Evolutionary conservation across 1,284 basidiomycete genomes (phyloP), one percentile per base, ranked within the genome.

Genomic region (Macrocystidia cucumis): DNA sequence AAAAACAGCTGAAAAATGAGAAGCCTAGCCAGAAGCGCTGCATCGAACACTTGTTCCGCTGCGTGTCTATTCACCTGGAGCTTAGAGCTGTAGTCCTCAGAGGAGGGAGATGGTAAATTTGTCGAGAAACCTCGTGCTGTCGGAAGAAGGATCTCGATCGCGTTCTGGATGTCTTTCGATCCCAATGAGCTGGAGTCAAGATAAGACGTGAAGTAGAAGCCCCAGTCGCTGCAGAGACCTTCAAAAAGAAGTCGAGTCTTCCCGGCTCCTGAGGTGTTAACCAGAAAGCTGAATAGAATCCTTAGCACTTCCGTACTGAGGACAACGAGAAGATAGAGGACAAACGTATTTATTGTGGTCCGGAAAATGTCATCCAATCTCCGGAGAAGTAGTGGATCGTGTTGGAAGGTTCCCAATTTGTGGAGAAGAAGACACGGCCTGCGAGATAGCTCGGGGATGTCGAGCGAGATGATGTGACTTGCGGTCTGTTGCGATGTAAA

Each of bases 221-320:
- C 64, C 64, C 64, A 67, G 29, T 60, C 46, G 18, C 54, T 43
- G 38, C 62, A 66, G 4, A 66, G 51, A n/a, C 63, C 63, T 40
- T 65, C 63, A 9, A 65, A 44, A 3, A 66, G 45, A 7, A 67
- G 49, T n/a, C 63, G 50, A 3, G 63, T 66, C 41, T 67, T 67
- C 16, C 63, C 63, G 2, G 64, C 64, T 6, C 63, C 63, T 14
- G 63, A 65, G 0, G 63, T 63, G 29, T 67, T 67, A 19, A 67
- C 58, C n/a, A 67, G 52, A 35, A 66, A 63, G 9, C 62, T 65
- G 32, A 4, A 29, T 20, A 4, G 33, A 9, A 33, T 43, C 29
- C n/a, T n/a, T n/a, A n/a, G n/a, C n/a, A n/a, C n/a, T n/a, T n/a
- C n/a, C 41, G 36, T 14, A 35, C 23, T 12, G 9, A n/a, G 12